These are phyloP conservation scores for Fonsecaea pugnacius DNA, from an alignment of 2,329 filamentous ascomycete species.

Conservation along the genomic window DNA sequence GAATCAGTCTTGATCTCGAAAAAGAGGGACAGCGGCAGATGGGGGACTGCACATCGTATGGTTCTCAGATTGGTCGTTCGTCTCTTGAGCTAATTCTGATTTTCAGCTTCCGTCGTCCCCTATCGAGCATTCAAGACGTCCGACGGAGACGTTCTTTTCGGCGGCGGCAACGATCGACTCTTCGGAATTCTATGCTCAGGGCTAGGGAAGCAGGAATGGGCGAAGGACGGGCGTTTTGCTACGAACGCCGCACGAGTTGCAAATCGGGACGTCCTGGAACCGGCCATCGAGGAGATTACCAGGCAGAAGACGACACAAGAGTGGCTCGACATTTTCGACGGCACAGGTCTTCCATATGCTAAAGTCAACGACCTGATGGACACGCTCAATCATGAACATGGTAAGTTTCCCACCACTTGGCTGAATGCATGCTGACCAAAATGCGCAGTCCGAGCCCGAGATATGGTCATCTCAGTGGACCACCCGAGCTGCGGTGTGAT, in stretches of 20 bases:
- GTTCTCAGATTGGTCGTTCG: not conserved
- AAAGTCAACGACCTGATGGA: constrained; percentile 90
- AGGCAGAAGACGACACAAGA: constrained; percentile 78
- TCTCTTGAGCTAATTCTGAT: not conserved
- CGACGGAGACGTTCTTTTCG: constrained; percentile 67
- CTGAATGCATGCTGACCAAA: not conserved
- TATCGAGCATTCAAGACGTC: constrained; percentile 78
- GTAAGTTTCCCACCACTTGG: not conserved
- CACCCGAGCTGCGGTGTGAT: constrained; percentile 83
- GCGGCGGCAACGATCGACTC: constrained; percentile 66
- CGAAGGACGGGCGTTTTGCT: constrained; percentile 59
- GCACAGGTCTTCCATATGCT: constrained; percentile 90
- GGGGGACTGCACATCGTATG: constrained; percentile 93
- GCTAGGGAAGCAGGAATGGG: constrained; percentile 63
- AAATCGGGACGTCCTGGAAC: constrained; percentile 75
- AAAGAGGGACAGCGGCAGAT: constrained; percentile 82
- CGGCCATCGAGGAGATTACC: constrained; percentile 75
- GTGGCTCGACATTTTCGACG: constrained; percentile 85
- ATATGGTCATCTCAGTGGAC: constrained; percentile 87
- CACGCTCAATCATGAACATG: constrained; percentile 79
- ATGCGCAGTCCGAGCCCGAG: constrained; percentile 65
- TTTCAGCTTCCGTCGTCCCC: constrained; percentile 72
- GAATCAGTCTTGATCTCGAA: constrained; percentile 89
- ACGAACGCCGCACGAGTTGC: constrained; percentile 64
- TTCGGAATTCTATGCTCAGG: constrained; percentile 64